These are phyloP conservation scores for Saccharomycopsis fermentans DNA, from an alignment of 805 yeast genomes.

Conservation along the genomic window DNA sequence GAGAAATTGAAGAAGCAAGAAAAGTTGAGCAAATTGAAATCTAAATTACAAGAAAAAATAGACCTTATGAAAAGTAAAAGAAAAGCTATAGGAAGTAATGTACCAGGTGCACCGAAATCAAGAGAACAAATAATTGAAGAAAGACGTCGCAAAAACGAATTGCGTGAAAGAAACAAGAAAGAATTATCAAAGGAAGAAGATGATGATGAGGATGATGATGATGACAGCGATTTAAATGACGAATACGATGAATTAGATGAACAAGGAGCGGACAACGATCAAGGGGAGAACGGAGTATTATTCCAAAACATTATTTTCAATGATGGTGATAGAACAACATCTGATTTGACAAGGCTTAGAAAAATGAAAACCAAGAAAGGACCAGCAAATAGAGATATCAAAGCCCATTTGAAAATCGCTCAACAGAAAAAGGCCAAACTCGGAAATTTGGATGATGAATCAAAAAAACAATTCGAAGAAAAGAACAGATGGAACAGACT, in stretches of 20 bases:
- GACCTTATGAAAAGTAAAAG: slow-evolving; percentile 62
- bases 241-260: slow-evolving; percentile 22
- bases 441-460: slow-evolving; percentile 46
- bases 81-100: slow-evolving; percentile 83
- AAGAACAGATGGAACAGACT: slow-evolving; percentile 82
- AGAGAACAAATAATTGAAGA: slow-evolving; percentile 71
- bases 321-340: slow-evolving; percentile 71
- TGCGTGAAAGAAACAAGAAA: slow-evolving; percentile 26
- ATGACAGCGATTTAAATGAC: slow-evolving; percentile 21
- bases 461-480: slow-evolving; percentile 50
- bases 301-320: slow-evolving; percentile 76
- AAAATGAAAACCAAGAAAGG: slow-evolving; percentile 62
- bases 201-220: slow-evolving; percentile 22
- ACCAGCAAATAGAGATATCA: slow-evolving; percentile 74
- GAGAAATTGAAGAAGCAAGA: slow-evolving; percentile 41
- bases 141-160: slow-evolving; percentile 37
- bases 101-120: slow-evolving; percentile 72
- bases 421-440: slow-evolving; percentile 65
- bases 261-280: slow-evolving; percentile 21
- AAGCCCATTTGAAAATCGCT: slow-evolving; percentile 67
- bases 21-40: slow-evolving; percentile 58
- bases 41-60: slow-evolving; percentile 70
- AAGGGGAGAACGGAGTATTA: slow-evolving; percentile 37
- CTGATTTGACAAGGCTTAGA: slow-evolving; percentile 54
- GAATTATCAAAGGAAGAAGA: slow-evolving; percentile 30